A percentile compares a stretch with the other conserved stretches of the same genome.
Evolutionary conservation across 2,329 filamentous ascomycete genomes (phyloP).

Genomic region (Ambrosiella xylebori): DNA sequence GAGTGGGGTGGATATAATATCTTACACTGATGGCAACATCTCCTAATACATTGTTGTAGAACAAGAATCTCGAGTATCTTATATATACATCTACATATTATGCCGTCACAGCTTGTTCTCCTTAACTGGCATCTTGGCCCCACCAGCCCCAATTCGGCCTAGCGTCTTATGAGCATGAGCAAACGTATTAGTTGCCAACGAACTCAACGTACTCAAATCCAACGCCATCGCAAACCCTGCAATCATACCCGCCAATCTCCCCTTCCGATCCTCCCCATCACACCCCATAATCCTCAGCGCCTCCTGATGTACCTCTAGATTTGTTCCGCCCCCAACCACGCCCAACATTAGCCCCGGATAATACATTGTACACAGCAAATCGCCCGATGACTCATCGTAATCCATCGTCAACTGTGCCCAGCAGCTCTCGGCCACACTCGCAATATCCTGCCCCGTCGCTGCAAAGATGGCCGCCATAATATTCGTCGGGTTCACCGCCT

Average conservation of each 20-base stretch:
- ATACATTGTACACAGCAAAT: too few species aligned
- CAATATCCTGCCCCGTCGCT: too few species aligned
- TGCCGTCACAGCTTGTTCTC: neutral
- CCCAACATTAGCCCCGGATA: too few species aligned
- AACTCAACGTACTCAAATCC: neutral
- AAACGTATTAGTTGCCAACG: neutral
- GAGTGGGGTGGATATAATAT: neutral
- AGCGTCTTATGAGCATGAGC: neutral
- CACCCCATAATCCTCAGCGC: constrained; percentile 7
- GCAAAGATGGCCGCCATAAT: too few species aligned
- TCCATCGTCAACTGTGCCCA: too few species aligned
- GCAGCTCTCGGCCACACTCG: too few species aligned
- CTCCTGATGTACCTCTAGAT: neutral
- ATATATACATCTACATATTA: too few species aligned
- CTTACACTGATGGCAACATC: neutral
- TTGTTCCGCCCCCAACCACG: too few species aligned
- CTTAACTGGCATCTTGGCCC: too few species aligned
- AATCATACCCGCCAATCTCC: constrained; percentile 2
- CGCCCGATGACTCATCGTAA: too few species aligned
- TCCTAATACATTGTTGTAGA: neutral
- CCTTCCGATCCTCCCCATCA: neutral
- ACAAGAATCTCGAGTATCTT: too few species aligned
- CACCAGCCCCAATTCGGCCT: neutral
- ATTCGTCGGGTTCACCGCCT: too few species aligned
- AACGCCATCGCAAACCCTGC: constrained; percentile 2